Evolutionary conservation across 352 stramenopile genomes (phyloP).

Genomic region (Paralagenidium karlingii): DNA sequence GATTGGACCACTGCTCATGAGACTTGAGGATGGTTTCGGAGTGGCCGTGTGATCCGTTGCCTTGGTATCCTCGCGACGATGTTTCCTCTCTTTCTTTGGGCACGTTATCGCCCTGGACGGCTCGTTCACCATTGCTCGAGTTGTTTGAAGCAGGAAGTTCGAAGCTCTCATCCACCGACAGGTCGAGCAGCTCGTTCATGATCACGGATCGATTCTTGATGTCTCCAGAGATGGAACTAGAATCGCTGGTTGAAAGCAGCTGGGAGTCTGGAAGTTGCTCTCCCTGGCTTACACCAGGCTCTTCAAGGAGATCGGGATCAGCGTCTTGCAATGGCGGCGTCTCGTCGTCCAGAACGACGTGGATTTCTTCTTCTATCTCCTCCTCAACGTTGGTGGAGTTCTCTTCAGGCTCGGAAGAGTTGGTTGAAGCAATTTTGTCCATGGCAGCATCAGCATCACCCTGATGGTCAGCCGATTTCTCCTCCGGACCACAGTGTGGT

Average conservation of each 20-base stretch:
- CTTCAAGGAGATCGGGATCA: no score
- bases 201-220: no score
- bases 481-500: no score
- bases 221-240: no score
- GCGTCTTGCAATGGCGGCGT: constrained; percentile 7
- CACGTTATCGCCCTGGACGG: not conserved
- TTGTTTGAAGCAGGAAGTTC: constrained; percentile 6
- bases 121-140: constrained; percentile 4
- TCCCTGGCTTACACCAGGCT: no score
- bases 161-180: constrained; percentile 18
- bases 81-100: constrained; percentile 16
- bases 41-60: not conserved
- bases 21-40: not conserved
- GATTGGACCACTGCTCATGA: constrained; percentile 14
- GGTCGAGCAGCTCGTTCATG: constrained; percentile 17
- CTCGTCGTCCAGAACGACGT: constrained; percentile 1
- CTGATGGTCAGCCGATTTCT: no score
- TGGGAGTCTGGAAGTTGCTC: no score
- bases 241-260: no score
- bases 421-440: no score
- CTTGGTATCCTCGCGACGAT: no score
- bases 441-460: no score
- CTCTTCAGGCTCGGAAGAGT: no score
- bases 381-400: constrained; percentile 14
- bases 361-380: constrained; percentile 24